Conservation (phyloP, 352 stramenopile genomes). For the Phytopythium cucurbitacearum region DNA sequence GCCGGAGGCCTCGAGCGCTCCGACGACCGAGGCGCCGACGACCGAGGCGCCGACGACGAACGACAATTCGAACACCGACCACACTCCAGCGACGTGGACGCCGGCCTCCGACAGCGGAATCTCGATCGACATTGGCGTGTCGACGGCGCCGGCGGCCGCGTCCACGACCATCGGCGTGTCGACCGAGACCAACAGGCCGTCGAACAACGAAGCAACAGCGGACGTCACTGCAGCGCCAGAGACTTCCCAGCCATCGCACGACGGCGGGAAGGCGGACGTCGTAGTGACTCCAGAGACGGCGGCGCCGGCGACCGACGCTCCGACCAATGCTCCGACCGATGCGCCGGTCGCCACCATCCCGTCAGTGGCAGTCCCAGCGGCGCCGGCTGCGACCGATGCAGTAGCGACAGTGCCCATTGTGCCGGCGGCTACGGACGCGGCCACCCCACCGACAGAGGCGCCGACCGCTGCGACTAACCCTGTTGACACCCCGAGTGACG, state of each 20-base stretch:
- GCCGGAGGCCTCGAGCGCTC: conserved; percentile 4
- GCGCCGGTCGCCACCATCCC: not conserved
- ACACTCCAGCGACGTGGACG: not conserved
- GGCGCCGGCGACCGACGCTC: not conserved
- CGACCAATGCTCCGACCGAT: not conserved
- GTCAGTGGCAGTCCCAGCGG: not conserved
- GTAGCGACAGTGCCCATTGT: too few relatives aligned
- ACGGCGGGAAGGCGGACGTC: too few relatives aligned
- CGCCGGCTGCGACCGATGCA: not conserved
- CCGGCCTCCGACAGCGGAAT: conserved; percentile 1
- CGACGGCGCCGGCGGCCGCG: conserved; percentile 1
- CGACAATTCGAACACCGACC: conserved; percentile 1
- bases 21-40: conserved; percentile 4
- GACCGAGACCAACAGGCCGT: not conserved
- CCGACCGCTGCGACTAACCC: not conserved
- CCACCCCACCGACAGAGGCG: not conserved
- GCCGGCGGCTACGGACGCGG: too few relatives aligned
- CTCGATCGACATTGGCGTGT: conserved; percentile 10
- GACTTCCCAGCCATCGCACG: not conserved
- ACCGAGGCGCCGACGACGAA: conserved; percentile 1
- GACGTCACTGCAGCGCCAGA: not conserved
- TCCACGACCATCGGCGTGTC: conserved; percentile 1
- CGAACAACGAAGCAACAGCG: not conserved
- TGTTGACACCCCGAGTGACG: not conserved
- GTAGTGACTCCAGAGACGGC: not conserved